Conservation (phyloP, 805 yeast genomes). For the Debaryomyces hansenii region DNA sequence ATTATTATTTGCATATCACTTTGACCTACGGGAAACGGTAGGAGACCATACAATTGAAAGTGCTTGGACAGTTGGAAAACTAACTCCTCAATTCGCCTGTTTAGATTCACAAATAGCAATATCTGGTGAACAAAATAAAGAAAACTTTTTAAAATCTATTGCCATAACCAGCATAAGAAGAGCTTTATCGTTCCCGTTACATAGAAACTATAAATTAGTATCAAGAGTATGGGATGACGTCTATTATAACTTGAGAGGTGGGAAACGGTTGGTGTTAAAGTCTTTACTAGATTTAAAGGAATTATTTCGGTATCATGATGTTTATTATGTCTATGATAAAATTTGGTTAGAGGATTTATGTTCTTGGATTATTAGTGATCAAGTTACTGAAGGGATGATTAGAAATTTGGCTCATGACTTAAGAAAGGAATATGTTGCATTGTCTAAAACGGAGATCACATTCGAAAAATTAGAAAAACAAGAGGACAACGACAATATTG, state of each 20-base stretch:
- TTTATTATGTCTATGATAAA: constrained; percentile 80
- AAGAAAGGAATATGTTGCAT: constrained; percentile 36
- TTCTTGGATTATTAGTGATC: constrained; percentile 66
- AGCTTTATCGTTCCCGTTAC: constrained; percentile 76
- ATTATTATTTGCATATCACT: constrained; percentile 69
- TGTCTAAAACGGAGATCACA: constrained; percentile 48
- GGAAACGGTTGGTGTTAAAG: constrained; percentile 64
- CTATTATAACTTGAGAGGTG: constrained; percentile 60
- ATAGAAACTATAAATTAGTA: constrained; percentile 64
- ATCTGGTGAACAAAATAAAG: constrained; percentile 11
- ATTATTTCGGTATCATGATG: constrained; percentile 77
- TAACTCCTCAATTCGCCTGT: constrained; percentile 74
- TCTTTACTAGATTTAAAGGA: constrained; percentile 63
- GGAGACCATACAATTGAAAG: constrained; percentile 78
- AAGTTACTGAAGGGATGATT: constrained; percentile 57
- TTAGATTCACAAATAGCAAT: constrained; percentile 60
- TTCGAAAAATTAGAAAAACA: constrained; percentile 48
- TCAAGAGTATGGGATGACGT: constrained; percentile 75
- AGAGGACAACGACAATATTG: constrained; percentile 11
- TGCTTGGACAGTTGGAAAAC: constrained; percentile 90
- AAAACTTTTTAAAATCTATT: constrained; percentile 48
- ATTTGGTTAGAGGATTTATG: constrained; percentile 75
- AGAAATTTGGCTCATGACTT: constrained; percentile 69
- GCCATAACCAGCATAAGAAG: constrained; percentile 67
- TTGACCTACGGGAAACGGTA: constrained; percentile 72